Percentiles rank a stretch among this genome's conserved stretches.
Conservation (phyloP, 768 basidiomycete species). For the Podaxis sp. region DNA sequence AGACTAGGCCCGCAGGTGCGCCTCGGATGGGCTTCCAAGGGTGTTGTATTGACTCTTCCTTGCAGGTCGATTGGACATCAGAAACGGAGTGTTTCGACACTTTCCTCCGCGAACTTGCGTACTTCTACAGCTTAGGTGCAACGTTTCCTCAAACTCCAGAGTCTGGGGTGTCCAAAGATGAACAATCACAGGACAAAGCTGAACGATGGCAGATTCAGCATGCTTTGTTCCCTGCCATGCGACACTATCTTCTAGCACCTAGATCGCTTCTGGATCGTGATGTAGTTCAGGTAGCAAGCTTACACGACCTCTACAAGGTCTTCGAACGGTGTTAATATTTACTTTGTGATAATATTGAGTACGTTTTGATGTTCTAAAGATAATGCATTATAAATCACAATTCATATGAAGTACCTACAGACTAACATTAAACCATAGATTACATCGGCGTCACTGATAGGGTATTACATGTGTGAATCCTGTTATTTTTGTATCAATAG, state of each 20-base stretch:
- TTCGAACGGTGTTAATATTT: constrained; percentile 80
- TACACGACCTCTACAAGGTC: constrained; percentile 90
- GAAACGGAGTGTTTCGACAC: constrained; percentile 84
- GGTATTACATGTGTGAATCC: constrained; percentile 11
- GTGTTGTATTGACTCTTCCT: not conserved
- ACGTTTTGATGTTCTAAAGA: not conserved
- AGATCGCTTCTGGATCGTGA: constrained; percentile 65
- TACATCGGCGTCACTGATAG: constrained; percentile 4
- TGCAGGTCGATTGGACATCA: constrained; percentile 81
- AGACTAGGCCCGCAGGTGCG: constrained; percentile 85
- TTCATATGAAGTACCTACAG: no score
- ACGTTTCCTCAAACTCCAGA: constrained; percentile 44
- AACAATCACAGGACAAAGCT: constrained; percentile 40
- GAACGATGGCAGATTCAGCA: constrained; percentile 89
- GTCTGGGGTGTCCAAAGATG: constrained; percentile 21
- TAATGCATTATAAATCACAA: not conserved
- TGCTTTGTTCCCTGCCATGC: constrained; percentile 81
- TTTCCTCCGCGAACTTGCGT: constrained; percentile 86
- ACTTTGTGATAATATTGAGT: not conserved
- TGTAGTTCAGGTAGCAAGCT: constrained; percentile 82
- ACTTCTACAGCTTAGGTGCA: constrained; percentile 60
- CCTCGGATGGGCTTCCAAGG: not conserved
- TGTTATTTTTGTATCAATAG: not conserved
- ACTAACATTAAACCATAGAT: constrained; percentile 8
- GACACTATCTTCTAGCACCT: constrained; percentile 67